Conservation (phyloP, 768 basidiomycete genomes). For the Kwoniella botswanensis region DNA sequence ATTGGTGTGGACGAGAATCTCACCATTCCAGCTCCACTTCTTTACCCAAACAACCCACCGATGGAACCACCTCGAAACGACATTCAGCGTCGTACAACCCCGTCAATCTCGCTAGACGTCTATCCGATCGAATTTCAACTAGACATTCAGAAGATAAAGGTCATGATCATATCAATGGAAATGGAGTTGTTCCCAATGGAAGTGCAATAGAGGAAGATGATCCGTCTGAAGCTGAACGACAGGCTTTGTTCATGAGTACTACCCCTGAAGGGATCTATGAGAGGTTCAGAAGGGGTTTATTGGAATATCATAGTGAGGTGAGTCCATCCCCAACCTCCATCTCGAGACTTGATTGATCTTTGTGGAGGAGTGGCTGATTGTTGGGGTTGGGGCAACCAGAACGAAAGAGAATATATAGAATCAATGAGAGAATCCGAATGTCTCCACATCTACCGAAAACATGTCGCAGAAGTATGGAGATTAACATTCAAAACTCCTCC, state of each 20-base stretch:
- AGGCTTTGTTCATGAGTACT: conserved; percentile 32
- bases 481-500: conserved; percentile 47
- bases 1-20: conserved; percentile 47
- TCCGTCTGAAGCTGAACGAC: conserved; percentile 28
- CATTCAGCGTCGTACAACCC: conserved; percentile 19
- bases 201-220: conserved; percentile 23
- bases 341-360: not conserved
- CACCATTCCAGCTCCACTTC: conserved; percentile 13
- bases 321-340: conserved; percentile 4
- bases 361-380: not conserved
- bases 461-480: conserved; percentile 55
- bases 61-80: conserved; percentile 8
- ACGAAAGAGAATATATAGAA: conserved; percentile 57
- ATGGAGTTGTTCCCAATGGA: conserved; percentile 12
- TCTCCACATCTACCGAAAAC: conserved; percentile 44
- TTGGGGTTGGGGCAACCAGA: conserved; percentile 3
- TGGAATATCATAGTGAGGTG: conserved; percentile 50
- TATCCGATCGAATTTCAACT: conserved; percentile 19
- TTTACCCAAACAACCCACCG: not conserved
- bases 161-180: conserved; percentile 4
- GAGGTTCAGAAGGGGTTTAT: conserved; percentile 42
- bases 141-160: conserved; percentile 7
- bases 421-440: conserved; percentile 40
- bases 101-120: conserved; percentile 13
- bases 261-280: conserved; percentile 40